Evolutionary conservation across 2,329 filamentous ascomycete genomes (phyloP).

Genomic region (Aspergillus ibericus): DNA sequence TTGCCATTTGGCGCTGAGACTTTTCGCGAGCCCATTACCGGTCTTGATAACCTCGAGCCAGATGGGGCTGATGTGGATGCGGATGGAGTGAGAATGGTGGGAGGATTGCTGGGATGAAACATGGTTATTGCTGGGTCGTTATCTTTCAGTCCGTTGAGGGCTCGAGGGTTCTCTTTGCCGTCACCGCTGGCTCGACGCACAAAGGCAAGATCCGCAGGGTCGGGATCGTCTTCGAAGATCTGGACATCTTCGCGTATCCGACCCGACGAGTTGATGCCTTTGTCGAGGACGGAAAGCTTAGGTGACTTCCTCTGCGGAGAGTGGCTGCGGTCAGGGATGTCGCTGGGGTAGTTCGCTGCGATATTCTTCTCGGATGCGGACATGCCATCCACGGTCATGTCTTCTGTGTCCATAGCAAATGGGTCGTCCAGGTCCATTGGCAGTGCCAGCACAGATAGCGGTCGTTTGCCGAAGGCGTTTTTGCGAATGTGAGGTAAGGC

Average conservation of each 20-base stretch:
- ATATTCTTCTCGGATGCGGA: conserved; percentile 45
- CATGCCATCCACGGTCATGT: conserved; percentile 27
- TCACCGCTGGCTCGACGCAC: conserved; percentile 19
- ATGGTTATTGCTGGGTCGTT: conserved; percentile 3
- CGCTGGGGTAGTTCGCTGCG: conserved; percentile 32
- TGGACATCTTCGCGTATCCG: conserved; percentile 29
- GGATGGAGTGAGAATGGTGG: conserved; percentile 4
- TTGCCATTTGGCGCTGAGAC: conserved; percentile 19
- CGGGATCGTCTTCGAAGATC: conserved; percentile 35
- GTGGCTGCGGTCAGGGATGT: conserved; percentile 14
- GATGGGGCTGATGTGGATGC: conserved; percentile 10
- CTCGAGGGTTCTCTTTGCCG: conserved; percentile 26
- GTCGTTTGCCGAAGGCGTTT: conserved; percentile 42
- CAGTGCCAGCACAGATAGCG: conserved; percentile 43
- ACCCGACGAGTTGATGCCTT: conserved; percentile 24
- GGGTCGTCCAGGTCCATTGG: conserved; percentile 29
- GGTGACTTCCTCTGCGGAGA: conserved; percentile 38
- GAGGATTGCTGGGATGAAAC: not conserved
- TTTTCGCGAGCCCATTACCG: conserved; percentile 22
- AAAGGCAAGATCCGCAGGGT: conserved; percentile 14
- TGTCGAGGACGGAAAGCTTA: conserved; percentile 30
- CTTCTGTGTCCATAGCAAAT: conserved; percentile 30
- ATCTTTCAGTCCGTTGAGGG: conserved; percentile 15
- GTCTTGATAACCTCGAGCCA: conserved; percentile 20
- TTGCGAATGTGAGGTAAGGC: conserved; percentile 39